Evolutionary conservation across 805 yeast genomes (phyloP), one percentile per base, ranked within the genome.

Genomic region (Candida ortonii): DNA sequence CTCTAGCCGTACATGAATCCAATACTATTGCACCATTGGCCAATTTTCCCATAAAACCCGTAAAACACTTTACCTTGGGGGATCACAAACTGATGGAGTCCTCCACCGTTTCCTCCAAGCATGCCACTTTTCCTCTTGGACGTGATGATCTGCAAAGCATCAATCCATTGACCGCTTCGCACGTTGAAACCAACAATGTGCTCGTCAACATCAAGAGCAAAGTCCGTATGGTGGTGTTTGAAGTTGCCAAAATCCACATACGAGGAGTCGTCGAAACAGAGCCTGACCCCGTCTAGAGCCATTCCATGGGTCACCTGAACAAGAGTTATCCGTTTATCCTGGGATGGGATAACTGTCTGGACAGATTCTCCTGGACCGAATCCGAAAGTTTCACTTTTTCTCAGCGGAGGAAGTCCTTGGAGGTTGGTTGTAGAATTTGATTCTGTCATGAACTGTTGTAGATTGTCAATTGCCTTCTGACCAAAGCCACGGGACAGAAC

Each of bases 101-200:
- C 71, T 6, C 97, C 97, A 6, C 68, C 67, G 1, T 62, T 54
- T 30, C 84, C 84, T 10, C 97, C 97, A 46, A 65, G 73, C 68
- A 75, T 60, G 2, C 68, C 69, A 24, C 82, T 73, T 1, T 64
- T 49, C 41, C 78, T 65, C 2, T 82, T 83, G 37, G 62, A 65
- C 3, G 95, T 84, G 13, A 78, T 67, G 21, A 93, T 63, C 53
- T 84, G 93, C 15, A 86, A 64, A 1, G 82, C 96, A 65, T 93
- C 97, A 5, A 93, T 67, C 97, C 97, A 93, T 2, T 70, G 78
- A 8, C 97, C 97, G 25, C 77, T 67, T 44, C 95, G 68, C 28
- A 87, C 62, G 26, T 71, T 67, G 35, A 89, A 63, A 16, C 80
- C 82, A 3, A 67, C 55, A 6, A 90, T 63, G 7, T 45, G 39